Base-by-base conservation (phyloP, 257 asterid genomes). In the Catharanthus roseus region DNA sequence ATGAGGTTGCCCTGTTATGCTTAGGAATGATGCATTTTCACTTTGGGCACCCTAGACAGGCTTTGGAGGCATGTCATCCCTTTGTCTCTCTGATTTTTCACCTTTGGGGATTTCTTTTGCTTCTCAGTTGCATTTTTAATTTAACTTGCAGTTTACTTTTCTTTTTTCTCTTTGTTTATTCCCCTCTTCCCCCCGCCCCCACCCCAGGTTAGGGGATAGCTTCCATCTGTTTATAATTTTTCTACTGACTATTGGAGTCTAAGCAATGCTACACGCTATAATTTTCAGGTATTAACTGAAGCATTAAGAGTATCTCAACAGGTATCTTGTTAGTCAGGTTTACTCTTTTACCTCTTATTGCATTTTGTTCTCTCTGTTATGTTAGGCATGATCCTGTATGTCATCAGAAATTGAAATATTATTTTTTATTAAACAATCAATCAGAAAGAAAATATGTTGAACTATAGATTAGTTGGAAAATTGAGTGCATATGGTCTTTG, bases 1-100 rank as follows among this genome's bases (percentile, higher is more conserved):
- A 88, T 79, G 97, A 91, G 80, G 82, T 84, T 69, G 99, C 96
- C 65, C 81, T 93, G 74, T 78, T 93, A 81, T 91, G 96, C 80
- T 85, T 91, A 80, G 99, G 97, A 75, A 91, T 91, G 96, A 89
- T 87, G 96, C 99, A 93, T 77, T 88, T 91, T 84, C 95, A 89
- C 68, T 86, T 89, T 54, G 99, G 99, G 74, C 96, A 93, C 80
- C 97, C 97, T 5, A 85, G 84, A 71, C 92, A 86, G 85, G 96
- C 97, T 81, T 78, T 93, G 85, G 96, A 89, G 89, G 98, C 91
- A 82, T 82, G 55, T n/a, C 54, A 67, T 53, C 67, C 68, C 23
- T 63, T 49, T 36, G 33, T 23, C 54, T 38, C 23, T 51, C 15
- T 10, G 26, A 36, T 65, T 57, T 82, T 33, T 65, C 74, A 70